phyloP scores from a whole-genome alignment of 1,284 basidiomycete species.

The Lentinula novae-zelandiae region DNA sequence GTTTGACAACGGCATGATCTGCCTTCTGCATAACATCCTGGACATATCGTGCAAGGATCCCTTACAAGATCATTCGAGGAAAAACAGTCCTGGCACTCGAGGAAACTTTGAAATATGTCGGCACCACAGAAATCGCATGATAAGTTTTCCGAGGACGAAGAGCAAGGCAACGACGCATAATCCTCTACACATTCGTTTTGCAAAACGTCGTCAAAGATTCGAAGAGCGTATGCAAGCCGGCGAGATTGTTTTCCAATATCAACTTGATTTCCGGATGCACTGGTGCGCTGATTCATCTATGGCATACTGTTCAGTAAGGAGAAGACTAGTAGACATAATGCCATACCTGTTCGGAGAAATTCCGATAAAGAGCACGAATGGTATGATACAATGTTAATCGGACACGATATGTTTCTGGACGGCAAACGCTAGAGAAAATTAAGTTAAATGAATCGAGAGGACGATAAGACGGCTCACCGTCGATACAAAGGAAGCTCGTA shows the following conservation, averaged over 20 bases:
- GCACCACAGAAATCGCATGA: constrained; percentile 72
- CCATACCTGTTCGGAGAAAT: constrained; percentile 28
- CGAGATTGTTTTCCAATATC: not conserved
- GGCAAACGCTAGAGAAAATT: constrained; percentile 54
- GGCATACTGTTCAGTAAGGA: not conserved
- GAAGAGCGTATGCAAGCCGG: constrained; percentile 29
- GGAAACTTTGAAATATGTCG: constrained; percentile 76
- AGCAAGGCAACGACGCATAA: constrained; percentile 26
- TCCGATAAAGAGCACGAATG: constrained; percentile 26
- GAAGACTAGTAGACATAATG: not conserved
- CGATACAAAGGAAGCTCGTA: constrained; percentile 74
- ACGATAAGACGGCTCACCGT: constrained; percentile 39
- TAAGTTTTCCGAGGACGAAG: constrained; percentile 13
- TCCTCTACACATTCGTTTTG: constrained; percentile 46
- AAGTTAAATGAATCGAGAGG: constrained; percentile 7
- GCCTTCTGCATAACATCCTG: constrained; percentile 72
- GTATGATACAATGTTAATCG: constrained; percentile 60
- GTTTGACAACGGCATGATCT: constrained; percentile 54
- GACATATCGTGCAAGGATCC: constrained; percentile 48
- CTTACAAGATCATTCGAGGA: constrained; percentile 28
- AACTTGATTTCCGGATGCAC: not conserved
- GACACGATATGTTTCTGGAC: constrained; percentile 69
- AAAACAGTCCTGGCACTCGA: constrained; percentile 55
- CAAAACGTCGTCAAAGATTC: constrained; percentile 57
- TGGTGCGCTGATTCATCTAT: not conserved